phyloP scores from a whole-genome alignment of 345 rosid species.

The Boechera retrofracta region DNA sequence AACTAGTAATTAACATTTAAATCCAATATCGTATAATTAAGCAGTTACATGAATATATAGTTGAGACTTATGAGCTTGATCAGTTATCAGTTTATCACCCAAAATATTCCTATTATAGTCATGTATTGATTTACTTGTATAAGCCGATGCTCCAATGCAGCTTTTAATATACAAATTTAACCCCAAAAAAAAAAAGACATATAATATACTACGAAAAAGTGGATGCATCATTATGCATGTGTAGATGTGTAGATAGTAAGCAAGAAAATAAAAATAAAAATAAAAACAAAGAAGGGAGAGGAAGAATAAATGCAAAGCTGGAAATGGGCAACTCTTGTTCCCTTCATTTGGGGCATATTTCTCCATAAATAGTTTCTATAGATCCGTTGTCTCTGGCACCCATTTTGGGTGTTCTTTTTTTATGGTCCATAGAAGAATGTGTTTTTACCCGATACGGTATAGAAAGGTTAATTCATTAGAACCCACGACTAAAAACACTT shows the following conservation, averaged over 20 bases:
- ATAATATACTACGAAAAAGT: not conserved
- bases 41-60: not conserved
- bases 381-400: conserved; percentile 36
- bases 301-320: conserved; percentile 18
- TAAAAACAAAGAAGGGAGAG: not conserved
- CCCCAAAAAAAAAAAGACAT: not conserved
- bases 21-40: not conserved
- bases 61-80: too few species aligned
- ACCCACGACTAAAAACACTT: not conserved
- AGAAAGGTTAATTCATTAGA: not conserved
- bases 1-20: not conserved
- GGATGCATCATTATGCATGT: conserved; percentile 37
- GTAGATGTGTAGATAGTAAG: conserved; percentile 31
- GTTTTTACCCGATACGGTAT: not conserved
- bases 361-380: conserved; percentile 21
- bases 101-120: not conserved
- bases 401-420: conserved; percentile 5
- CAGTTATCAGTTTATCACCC: not conserved
- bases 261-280: conserved; percentile 9
- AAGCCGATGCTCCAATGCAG: not conserved
- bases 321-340: conserved; percentile 42
- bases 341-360: conserved; percentile 26
- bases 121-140: not conserved
- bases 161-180: not conserved
- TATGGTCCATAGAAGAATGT: not conserved